phyloP scores from a whole-genome alignment of 768 basidiomycete genomes.

The Filobasidium floriforme region DNA sequence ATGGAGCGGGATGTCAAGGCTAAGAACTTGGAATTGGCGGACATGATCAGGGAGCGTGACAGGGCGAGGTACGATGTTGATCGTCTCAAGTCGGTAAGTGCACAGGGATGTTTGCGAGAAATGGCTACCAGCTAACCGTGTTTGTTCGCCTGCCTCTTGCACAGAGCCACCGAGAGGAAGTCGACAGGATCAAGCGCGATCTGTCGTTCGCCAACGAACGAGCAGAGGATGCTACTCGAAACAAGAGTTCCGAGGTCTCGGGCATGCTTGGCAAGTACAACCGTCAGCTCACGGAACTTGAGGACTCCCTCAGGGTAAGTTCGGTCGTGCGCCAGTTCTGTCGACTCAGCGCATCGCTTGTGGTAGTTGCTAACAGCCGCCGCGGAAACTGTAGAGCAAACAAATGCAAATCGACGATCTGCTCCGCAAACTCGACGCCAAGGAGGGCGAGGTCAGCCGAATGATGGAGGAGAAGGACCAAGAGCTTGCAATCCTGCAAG shows the following conservation, averaged over 20 bases:
- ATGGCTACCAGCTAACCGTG: not conserved
- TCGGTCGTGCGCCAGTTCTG: slow-evolving; percentile 30
- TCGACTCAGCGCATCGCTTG: not conserved
- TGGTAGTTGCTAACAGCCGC: not conserved
- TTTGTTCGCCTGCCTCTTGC: not conserved
- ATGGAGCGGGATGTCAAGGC: slow-evolving; percentile 97
- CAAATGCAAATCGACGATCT: slow-evolving; percentile 95
- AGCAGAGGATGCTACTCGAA: slow-evolving; percentile 84
- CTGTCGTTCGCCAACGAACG: slow-evolving; percentile 92
- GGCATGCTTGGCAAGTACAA: slow-evolving; percentile 84
- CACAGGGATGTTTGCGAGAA: not conserved
- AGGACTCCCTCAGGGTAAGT: slow-evolving; percentile 77
- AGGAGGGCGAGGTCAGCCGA: slow-evolving; percentile 66
- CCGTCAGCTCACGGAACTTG: slow-evolving; percentile 89
- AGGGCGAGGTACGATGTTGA: slow-evolving; percentile 92
- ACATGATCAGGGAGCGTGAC: slow-evolving; percentile 97
- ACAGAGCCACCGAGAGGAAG: slow-evolving; percentile 82
- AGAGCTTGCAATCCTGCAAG: slow-evolving; percentile 89
- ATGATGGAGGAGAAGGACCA: slow-evolving; percentile 92
- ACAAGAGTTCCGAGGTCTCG: slow-evolving; percentile 89
- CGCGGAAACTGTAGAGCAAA: slow-evolving; percentile 58
- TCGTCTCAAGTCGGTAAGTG: slow-evolving; percentile 65
- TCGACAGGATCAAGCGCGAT: slow-evolving; percentile 85
- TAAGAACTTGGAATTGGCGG: slow-evolving; percentile 96
- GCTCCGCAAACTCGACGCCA: slow-evolving; percentile 66